Evolutionary conservation across 495 filamentous ascomycete genomes (phyloP), one percentile per base, ranked within the genome.

Genomic region (Penicillium coffeae): DNA sequence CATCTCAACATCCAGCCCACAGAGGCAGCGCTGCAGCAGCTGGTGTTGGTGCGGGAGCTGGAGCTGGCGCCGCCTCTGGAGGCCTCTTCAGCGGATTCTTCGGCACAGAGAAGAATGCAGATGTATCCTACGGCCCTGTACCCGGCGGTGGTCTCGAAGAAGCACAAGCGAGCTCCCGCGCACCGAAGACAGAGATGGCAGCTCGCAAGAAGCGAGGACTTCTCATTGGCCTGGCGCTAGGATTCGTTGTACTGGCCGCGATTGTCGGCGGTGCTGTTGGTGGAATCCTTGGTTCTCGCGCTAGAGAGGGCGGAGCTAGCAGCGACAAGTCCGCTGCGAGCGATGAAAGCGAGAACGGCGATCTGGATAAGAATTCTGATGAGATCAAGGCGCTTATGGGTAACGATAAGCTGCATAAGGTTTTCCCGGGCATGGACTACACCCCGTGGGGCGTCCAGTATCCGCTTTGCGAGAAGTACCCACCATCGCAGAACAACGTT

Each of bases 351-450:
- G 82, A 87, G 55, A 56, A 86, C 52, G 84, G 83, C 21, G 88
- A 90, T 58, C 77, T 95, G 13, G 64, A 78, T 60, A 82, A 79
- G 62, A 69, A 95, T 56, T 92, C 88, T 0, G 47, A 70, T 4
- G 87, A 96, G 70, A 95, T 97, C 65, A 76, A 92, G 66, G 74
- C 73, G 4, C 72, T 96, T 10, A 77, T 97, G 78, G 82, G 84
- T 56, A 96, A 96, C 64, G 52, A 66, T 0, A 67, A 88, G 51
- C 75, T 98, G 12, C 88, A 95, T 70, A 94, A 89, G 64, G 91
- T 97, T 9, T 96, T 98, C 62, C 88, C 89, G 0, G 93, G 90
- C n/a, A 86, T 98, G 53, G 93, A 96, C 66, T 98, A 98, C 61
- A 97, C 92, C 0, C 90, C 93, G 0, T 81, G 92, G 65, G 87